Conservation (phyloP, 2,329 filamentous ascomycete species). For the Hypoxylon sp. region DNA sequence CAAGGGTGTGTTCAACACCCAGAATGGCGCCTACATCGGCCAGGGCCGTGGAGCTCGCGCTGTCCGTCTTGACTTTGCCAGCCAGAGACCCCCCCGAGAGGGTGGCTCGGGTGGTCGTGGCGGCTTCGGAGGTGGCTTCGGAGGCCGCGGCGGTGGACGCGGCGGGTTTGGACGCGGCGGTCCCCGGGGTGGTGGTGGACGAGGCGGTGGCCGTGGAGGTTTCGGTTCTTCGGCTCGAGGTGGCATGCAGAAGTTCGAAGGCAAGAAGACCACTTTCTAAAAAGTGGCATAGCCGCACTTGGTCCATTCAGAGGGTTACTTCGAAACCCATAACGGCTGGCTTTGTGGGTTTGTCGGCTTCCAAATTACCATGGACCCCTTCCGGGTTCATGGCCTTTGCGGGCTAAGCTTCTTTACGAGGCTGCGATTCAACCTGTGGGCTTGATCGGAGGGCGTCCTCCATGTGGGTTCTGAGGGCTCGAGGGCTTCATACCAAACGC, state of each 20-base stretch:
- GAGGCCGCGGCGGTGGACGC: slow-evolving; percentile 58
- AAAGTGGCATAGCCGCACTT: slow-evolving; percentile 49
- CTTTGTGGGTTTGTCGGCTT: slow-evolving; percentile 66
- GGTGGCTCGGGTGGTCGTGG: slow-evolving; percentile 60
- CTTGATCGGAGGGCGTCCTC: slow-evolving; percentile 52
- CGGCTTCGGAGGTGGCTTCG: slow-evolving; percentile 60
- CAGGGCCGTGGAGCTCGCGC: slow-evolving; percentile 74
- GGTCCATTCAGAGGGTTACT: slow-evolving; percentile 53
- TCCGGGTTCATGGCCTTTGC: slow-evolving; percentile 60
- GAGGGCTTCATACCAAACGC: slow-evolving; percentile 34
- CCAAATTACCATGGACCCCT: slow-evolving; percentile 51
- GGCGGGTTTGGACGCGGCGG: slow-evolving; percentile 57
- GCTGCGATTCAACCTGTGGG: slow-evolving; percentile 64
- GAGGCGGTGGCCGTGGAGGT: slow-evolving; percentile 48
- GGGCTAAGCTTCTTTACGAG: slow-evolving; percentile 55
- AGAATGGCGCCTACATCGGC: slow-evolving; percentile 71
- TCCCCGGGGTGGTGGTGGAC: slow-evolving; percentile 56
- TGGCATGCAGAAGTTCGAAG: slow-evolving; percentile 68
- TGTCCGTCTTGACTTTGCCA: slow-evolving; percentile 84
- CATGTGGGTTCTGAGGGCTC: slow-evolving; percentile 45
- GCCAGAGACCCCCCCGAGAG: slow-evolving; percentile 69
- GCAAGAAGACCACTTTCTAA: slow-evolving; percentile 76
- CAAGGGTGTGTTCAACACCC: slow-evolving; percentile 72
- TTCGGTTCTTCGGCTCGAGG: slow-evolving; percentile 55
- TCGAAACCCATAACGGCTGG: slow-evolving; percentile 56